phyloP scores from a whole-genome alignment of 2,329 filamentous ascomycete genomes.

The Ploettnerulaceae sp. region DNA sequence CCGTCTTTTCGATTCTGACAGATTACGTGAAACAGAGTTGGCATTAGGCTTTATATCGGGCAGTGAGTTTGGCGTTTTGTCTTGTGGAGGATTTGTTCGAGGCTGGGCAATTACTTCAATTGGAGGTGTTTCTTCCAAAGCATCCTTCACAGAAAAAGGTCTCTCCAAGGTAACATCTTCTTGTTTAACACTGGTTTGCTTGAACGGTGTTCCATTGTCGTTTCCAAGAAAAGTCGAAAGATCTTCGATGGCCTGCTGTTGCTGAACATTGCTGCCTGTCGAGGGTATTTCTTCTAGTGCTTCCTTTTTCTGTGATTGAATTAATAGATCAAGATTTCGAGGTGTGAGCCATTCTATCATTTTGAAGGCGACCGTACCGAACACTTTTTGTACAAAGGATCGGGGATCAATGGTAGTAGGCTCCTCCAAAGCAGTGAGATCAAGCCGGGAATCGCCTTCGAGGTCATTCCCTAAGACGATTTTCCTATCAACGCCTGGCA shows the following conservation, averaged over 20 bases:
- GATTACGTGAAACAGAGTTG: background rate
- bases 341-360: constrained; percentile 69
- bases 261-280: background rate
- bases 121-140: background rate
- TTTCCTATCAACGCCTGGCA: background rate
- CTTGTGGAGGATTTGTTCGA: too few species aligned
- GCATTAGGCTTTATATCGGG: background rate
- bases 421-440: constrained; percentile 20
- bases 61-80: too few species aligned
- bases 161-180: too few species aligned
- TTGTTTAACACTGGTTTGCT: background rate
- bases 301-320: constrained; percentile 11
- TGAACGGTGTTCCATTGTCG: too few species aligned
- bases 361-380: constrained; percentile 61
- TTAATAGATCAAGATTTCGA: constrained; percentile 34
- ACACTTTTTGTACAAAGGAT: constrained; percentile 60
- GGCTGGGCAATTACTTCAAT: too few species aligned
- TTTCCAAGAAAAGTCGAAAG: too few species aligned
- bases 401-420: constrained; percentile 48
- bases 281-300: background rate
- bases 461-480: constrained; percentile 2
- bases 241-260: background rate
- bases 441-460: background rate
- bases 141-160: background rate
- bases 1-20: constrained; percentile 1